Evolutionary conservation across 2,329 filamentous ascomycete genomes (phyloP).

Genomic region (Xylariaceae sp.): DNA sequence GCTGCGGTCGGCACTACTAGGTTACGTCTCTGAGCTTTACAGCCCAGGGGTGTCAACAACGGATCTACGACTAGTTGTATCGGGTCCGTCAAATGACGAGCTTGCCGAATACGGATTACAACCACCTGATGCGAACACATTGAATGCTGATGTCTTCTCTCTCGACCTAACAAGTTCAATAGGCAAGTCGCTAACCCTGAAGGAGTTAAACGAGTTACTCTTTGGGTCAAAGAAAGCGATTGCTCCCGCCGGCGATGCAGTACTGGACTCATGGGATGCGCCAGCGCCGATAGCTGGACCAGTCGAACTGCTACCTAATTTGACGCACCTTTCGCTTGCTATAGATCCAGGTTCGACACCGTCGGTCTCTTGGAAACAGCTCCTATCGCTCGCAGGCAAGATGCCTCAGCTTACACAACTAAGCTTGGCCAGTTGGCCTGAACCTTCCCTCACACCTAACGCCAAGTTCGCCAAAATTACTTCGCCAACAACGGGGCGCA

Average conservation of each 20-base stretch:
- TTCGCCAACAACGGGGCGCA: slow-evolving; percentile 49
- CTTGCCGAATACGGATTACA: slow-evolving; percentile 41
- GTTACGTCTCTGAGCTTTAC: slow-evolving; percentile 54
- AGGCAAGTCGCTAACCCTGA: slow-evolving; percentile 58
- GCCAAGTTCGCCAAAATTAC: slow-evolving; percentile 56
- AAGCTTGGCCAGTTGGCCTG: slow-evolving; percentile 68
- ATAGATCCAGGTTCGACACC: slow-evolving; percentile 46
- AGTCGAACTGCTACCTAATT: slow-evolving; percentile 56
- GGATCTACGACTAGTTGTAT: slow-evolving; percentile 54
- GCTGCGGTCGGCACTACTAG: slow-evolving; percentile 59
- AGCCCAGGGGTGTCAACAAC: slow-evolving; percentile 55
- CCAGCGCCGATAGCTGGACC: slow-evolving; percentile 40
- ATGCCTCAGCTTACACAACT: slow-evolving; percentile 64
- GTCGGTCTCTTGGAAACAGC: slow-evolving; percentile 63
- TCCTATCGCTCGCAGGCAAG: slow-evolving; percentile 60
- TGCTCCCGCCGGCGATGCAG: slow-evolving; percentile 33
- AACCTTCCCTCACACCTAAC: slow-evolving; percentile 63
- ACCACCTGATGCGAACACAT: slow-evolving; percentile 34
- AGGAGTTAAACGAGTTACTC: slow-evolving; percentile 59
- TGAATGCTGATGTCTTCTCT: slow-evolving; percentile 57
- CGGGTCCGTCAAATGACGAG: slow-evolving; percentile 39
- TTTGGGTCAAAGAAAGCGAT: slow-evolving; percentile 46
- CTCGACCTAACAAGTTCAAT: slow-evolving; percentile 62
- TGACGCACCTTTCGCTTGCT: slow-evolving; percentile 68
- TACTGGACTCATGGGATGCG: slow-evolving; percentile 62